Base-by-base conservation (phyloP, 2,329 filamentous ascomycete species). In the Amesomyces nigricolor region DNA sequence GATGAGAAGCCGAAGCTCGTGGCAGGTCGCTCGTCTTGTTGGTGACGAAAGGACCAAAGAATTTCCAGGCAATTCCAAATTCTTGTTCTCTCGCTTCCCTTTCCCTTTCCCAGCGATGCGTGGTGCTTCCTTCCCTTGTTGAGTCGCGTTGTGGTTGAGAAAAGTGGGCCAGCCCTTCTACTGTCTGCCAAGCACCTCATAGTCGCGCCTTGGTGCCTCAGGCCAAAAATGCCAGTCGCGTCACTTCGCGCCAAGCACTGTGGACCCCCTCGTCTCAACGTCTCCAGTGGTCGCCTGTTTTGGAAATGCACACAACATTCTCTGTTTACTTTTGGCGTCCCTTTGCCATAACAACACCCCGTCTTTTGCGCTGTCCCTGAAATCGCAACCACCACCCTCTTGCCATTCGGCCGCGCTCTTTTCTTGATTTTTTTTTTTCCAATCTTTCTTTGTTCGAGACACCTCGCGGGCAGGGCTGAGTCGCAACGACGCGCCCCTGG, bases 251-350 rank as follows among this genome's bases (percentile, higher is more conserved):
- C 35, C 11, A 35, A 44, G 22, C 39, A 19, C 3, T 42, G 30
- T 47, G 44, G 37, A 35, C 9, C n/a, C 51, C 8, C 19, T 22
- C 26, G 19, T 53, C 50, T 40, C 32, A 19, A 40, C 43, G 42
- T 32, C 19, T 49, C 46, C 38, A 49, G 44, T 46, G 42, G 22
- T 32, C 9, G 9, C 53, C 47, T 16, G 45, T 57, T 53, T 49
- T 19, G 54, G 50, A 50, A 57, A 57, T 57, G 16, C 51, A 38
- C 50, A 57, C 46, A 53, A 57, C 54, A 57, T 43, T 51, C 50
- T 53, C 50, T 57, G 54, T 57, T 57, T 57, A 57, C 50, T 26
- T 53, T 50, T 45, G 54, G 47, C 49, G 45, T 35, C 45, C 19
- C 40, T 42, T 47, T 51, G 50, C 54, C 54, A 53, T 50, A 30